Conservation (phyloP, 495 filamentous ascomycete genomes). For the Neurospora terricola region DNA sequence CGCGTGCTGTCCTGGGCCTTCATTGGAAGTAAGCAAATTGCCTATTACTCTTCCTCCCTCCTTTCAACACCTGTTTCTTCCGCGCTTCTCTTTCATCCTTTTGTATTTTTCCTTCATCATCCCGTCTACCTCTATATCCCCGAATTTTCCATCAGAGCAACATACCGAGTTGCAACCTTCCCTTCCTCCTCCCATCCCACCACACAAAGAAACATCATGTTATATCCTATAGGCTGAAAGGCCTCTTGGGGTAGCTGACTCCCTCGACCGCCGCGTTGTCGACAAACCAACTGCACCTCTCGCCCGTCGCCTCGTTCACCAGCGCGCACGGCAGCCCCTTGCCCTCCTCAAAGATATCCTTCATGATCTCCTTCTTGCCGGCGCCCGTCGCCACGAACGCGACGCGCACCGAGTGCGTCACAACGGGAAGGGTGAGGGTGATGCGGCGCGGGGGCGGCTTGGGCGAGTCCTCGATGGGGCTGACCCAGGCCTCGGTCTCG, state of each 20-base stretch:
- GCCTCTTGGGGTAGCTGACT: slow-evolving; percentile 63
- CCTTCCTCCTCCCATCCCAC: not conserved
- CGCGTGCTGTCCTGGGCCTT: not conserved
- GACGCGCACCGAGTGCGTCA: slow-evolving; percentile 71
- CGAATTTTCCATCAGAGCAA: not conserved
- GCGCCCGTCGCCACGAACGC: slow-evolving; percentile 86
- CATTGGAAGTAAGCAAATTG: not conserved
- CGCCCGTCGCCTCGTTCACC: slow-evolving; percentile 72
- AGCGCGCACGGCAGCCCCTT: slow-evolving; percentile 78
- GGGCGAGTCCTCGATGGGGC: slow-evolving; percentile 79
- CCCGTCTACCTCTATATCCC: not conserved
- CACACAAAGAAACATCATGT: not conserved
- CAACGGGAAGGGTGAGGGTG: slow-evolving; percentile 82
- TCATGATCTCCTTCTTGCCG: slow-evolving; percentile 84
- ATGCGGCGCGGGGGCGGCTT: slow-evolving; percentile 89
- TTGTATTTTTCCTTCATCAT: not conserved
- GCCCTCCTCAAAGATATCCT: slow-evolving; percentile 72
- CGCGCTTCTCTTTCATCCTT: not conserved
- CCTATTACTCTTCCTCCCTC: not conserved
- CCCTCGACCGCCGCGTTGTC: slow-evolving; percentile 75
- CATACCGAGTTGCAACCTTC: not conserved
- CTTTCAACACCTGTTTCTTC: not conserved
- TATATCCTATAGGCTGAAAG: slow-evolving; percentile 24
- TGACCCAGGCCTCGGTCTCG: slow-evolving; percentile 87
- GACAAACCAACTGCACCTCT: slow-evolving; percentile 91